Evolutionary conservation across 805 yeast genomes (phyloP).

Genomic region (Candida sanyiensis): DNA sequence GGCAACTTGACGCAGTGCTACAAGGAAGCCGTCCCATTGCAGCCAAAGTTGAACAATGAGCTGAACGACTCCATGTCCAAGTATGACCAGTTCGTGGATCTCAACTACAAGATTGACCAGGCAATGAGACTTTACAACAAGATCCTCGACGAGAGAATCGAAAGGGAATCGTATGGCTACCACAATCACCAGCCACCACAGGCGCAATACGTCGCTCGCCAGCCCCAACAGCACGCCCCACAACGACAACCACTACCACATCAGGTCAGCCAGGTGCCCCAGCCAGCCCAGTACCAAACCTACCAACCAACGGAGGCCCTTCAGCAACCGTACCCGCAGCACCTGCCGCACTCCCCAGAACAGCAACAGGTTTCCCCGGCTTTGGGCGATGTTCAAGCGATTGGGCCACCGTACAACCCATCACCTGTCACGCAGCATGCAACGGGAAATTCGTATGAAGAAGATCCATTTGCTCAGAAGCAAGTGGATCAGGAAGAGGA

Average conservation of each 20-base stretch:
- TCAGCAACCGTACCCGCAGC: conserved; percentile 11
- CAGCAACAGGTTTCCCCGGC: conserved; percentile 1
- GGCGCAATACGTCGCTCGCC: conserved; percentile 7
- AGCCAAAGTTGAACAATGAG: conserved; percentile 64
- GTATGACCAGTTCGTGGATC: conserved; percentile 60
- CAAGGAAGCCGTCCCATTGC: conserved; percentile 50
- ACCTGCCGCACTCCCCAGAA: conserved; percentile 6
- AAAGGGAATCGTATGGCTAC: conserved; percentile 27
- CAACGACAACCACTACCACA: conserved; percentile 7
- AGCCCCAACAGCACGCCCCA: conserved; percentile 1
- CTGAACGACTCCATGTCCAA: conserved; percentile 52
- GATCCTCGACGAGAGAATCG: conserved; percentile 53
- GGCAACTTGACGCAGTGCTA: conserved; percentile 52
- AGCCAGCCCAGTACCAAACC: conserved; percentile 6
- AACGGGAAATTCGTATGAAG: not conserved
- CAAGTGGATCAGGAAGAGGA: conserved; percentile 16
- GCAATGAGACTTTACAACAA: conserved; percentile 73
- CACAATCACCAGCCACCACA: conserved; percentile 7
- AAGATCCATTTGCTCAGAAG: conserved; percentile 11
- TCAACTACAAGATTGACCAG: conserved; percentile 74
- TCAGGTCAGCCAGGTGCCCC: conserved; percentile 4
- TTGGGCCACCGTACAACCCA: conserved; percentile 1
- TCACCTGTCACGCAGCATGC: not conserved
- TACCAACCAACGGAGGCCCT: conserved; percentile 6
- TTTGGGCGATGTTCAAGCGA: not conserved